phyloP scores from a whole-genome alignment of 345 rosid genomes.

The Lumnitzera littorea region DNA sequence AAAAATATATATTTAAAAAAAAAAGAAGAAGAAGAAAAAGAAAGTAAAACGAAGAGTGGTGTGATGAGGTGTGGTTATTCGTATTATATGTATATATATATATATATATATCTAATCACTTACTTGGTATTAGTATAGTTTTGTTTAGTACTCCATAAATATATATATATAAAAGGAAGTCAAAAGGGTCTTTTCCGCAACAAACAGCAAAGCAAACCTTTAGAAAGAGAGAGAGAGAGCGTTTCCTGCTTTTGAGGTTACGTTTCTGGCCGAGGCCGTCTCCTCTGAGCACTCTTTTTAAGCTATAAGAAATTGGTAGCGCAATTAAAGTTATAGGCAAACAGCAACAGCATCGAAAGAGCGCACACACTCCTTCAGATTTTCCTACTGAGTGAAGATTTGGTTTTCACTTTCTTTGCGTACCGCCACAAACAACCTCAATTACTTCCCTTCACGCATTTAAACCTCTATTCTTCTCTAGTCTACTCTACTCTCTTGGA shows the following conservation, averaged over 20 bases:
- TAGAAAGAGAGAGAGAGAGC: neutral
- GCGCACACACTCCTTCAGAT: neutral
- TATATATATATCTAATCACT: no score
- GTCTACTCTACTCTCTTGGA: no score
- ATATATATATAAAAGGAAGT: neutral
- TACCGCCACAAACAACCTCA: no score
- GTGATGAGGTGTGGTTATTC: no score
- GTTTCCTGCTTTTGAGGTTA: conserved; percentile 29
- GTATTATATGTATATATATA: no score
- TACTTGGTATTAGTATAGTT: neutral
- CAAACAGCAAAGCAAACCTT: conserved; percentile 12
- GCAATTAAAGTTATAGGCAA: conserved; percentile 17
- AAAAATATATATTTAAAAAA: no score
- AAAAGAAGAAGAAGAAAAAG: no score
- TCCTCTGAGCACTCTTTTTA: conserved; percentile 19
- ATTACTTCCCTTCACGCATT: no score
- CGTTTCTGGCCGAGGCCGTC: no score
- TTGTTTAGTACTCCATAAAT: conserved; percentile 2
- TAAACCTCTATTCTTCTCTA: conserved; percentile 8
- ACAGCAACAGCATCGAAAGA: neutral
- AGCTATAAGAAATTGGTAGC: conserved; percentile 19
- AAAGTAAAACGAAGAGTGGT: no score
- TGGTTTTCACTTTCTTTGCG: no score
- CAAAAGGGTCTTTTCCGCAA: conserved; percentile 17
- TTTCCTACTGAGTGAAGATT: neutral